These are phyloP conservation scores for Penicillium griseofulvum DNA, from an alignment of 2,329 filamentous ascomycete genomes.

Conservation along the genomic window DNA sequence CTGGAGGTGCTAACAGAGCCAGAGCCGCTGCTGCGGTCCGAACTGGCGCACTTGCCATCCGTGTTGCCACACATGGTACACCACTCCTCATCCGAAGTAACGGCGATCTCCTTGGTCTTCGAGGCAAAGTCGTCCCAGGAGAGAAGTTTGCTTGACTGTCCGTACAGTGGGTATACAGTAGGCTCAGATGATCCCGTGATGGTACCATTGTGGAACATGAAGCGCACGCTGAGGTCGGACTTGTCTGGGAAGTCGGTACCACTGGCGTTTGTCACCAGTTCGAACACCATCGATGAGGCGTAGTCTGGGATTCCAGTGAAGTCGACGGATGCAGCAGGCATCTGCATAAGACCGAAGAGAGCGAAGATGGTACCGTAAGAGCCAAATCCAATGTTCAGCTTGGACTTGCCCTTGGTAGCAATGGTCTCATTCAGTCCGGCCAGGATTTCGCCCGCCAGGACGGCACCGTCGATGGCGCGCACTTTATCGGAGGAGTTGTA, in stretches of 20 bases:
- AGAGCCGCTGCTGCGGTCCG: constrained; percentile 26
- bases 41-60: constrained; percentile 62
- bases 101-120: constrained; percentile 64
- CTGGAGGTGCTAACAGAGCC: constrained; percentile 20
- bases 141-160: constrained; percentile 54
- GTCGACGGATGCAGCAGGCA: constrained; percentile 52
- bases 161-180: constrained; percentile 60
- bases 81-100: constrained; percentile 66
- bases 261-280: constrained; percentile 58
- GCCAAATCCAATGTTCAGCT: constrained; percentile 58
- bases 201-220: constrained; percentile 63
- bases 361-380: constrained; percentile 61
- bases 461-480: constrained; percentile 56
- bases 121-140: constrained; percentile 67
- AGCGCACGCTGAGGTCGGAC: constrained; percentile 57
- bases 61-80: constrained; percentile 72
- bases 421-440: constrained; percentile 46
- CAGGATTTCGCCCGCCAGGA: constrained; percentile 63
- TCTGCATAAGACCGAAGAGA: constrained; percentile 59
- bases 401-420: constrained; percentile 35
- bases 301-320: constrained; percentile 83
- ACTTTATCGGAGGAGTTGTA: constrained; percentile 63
- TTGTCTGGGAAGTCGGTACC: constrained; percentile 41
- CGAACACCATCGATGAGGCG: constrained; percentile 76
- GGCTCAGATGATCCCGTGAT: constrained; percentile 46